phyloP scores from a whole-genome alignment of 179 eudicot genomes.

The Pouteria campechiana region DNA sequence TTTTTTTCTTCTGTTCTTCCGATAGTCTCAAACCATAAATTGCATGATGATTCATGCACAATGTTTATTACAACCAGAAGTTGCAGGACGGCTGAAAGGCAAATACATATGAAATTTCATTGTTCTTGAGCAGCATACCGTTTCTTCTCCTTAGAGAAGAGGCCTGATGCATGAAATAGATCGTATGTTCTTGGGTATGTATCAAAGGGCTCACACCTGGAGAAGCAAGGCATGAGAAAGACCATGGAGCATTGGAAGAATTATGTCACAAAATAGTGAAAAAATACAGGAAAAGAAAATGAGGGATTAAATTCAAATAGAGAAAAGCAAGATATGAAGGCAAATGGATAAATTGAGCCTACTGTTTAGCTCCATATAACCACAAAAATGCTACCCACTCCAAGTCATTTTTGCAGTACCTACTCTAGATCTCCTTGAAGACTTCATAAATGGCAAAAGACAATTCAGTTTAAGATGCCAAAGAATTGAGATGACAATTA shows the following conservation, averaged over 20 bases:
- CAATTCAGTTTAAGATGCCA: no score
- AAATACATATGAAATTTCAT: no score
- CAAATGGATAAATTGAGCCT: slow-evolving; percentile 2
- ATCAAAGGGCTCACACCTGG: slow-evolving; percentile 97
- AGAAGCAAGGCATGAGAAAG: background rate
- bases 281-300: background rate
- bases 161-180: slow-evolving; percentile 84
- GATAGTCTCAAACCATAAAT: no score
- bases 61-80: no score
- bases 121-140: slow-evolving; percentile 56
- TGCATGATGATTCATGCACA: no score
- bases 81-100: no score
- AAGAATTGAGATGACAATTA: no score
- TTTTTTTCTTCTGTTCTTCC: no score
- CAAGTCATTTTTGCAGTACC: no score
- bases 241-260: background rate
- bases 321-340: background rate
- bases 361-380: no score
- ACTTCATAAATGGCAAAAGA: no score
- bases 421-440: no score
- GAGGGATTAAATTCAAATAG: background rate
- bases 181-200: slow-evolving; percentile 99
- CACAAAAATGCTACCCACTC: background rate
- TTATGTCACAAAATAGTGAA: background rate
- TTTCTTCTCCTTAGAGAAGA: slow-evolving; percentile 66